phyloP scores from a whole-genome alignment of 768 basidiomycete species.

The Boletus tomentosulus region DNA sequence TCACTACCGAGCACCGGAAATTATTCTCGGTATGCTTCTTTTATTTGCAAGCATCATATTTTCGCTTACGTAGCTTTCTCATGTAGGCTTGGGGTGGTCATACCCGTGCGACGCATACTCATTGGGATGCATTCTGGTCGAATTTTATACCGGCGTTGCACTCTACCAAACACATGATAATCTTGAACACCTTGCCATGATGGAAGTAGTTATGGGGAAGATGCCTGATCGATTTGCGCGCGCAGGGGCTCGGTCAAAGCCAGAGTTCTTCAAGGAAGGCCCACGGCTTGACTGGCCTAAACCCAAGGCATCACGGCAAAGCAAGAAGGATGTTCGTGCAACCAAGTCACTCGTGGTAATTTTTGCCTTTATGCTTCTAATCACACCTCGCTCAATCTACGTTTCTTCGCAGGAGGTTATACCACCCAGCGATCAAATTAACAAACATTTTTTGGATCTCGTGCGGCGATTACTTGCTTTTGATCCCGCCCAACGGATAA shows the following conservation, averaged over 20 bases:
- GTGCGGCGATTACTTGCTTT: slow-evolving; percentile 85
- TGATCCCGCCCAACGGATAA: slow-evolving; percentile 84
- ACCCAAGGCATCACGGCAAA: slow-evolving; percentile 80
- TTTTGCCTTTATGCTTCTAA: slow-evolving; percentile 21
- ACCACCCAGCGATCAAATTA: slow-evolving; percentile 66
- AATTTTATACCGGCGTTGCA: slow-evolving; percentile 96
- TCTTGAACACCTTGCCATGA: slow-evolving; percentile 98
- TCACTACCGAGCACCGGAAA: slow-evolving; percentile 98
- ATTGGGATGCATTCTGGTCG: slow-evolving; percentile 96
- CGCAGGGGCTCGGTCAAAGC: slow-evolving; percentile 71
- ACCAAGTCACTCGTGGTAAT: slow-evolving; percentile 72
- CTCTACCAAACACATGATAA: slow-evolving; percentile 99
- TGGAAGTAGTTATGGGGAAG: slow-evolving; percentile 99
- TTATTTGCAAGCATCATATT: slow-evolving; percentile 13
- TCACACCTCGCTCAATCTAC: slow-evolving; percentile 1
- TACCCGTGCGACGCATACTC: slow-evolving; percentile 99
- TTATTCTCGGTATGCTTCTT: slow-evolving; percentile 80
- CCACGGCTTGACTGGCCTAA: slow-evolving; percentile 90
- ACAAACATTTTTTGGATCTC: slow-evolving; percentile 80
- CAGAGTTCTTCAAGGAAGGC: slow-evolving; percentile 91
- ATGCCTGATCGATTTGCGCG: slow-evolving; percentile 87
- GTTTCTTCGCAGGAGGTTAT: slow-evolving; percentile 67
- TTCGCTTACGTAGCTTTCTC: slow-evolving; percentile 7
- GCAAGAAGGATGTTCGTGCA: slow-evolving; percentile 88
- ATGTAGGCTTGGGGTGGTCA: slow-evolving; percentile 92